Evolutionary conservation across 495 filamentous ascomycete species (phyloP), one percentile per base, ranked within the genome.

Genomic region (Staphylotrichum tortipilum): DNA sequence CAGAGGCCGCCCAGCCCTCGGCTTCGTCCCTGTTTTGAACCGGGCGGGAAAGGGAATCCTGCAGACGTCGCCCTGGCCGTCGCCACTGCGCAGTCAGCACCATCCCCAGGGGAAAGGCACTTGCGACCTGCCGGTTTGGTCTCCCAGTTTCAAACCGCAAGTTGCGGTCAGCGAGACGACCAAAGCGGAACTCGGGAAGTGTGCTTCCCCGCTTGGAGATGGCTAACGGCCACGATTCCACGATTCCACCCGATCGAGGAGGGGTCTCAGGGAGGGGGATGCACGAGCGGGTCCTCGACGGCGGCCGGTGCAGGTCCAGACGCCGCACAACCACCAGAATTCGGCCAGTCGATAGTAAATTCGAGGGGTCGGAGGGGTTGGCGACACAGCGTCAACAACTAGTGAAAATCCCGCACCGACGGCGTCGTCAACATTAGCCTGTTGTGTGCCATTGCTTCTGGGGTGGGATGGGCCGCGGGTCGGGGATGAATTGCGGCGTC

Each of bases 351-450:
- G n/a, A n/a, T n/a, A n/a, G n/a, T n/a, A n/a, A n/a, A n/a, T n/a
- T n/a, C n/a, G n/a, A n/a, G 38, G 19, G 7, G 17, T 49, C 19
- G 7, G 12, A 17, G 11, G 19, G 19, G 47, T 17, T 26, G 22
- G 29, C 47, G 21, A 33, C 29, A 21, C 26, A 37, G 17, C 18
- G 17, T 35, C 43, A 43, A 47, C 53, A 36, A 49, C n/a, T n/a
- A n/a, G n/a, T 47, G 52, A 59, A 56, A 64, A 59, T 64, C 58
- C 50, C 61, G 61, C 58, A 61, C 41, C 46, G 28, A 34, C 28
- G 39, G 30, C 28, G 44, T 22, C 50, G 19, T 47, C 31, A 23
- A 50, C 21, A 54, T 59, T 50, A 56, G 56, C 55, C 60, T 58
- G 45, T 57, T 46, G 34, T 26, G 43, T 34, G 15, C 23, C 17